phyloP scores from a whole-genome alignment of 2,329 filamentous ascomycete species.

The Domatiomyces globalis region DNA sequence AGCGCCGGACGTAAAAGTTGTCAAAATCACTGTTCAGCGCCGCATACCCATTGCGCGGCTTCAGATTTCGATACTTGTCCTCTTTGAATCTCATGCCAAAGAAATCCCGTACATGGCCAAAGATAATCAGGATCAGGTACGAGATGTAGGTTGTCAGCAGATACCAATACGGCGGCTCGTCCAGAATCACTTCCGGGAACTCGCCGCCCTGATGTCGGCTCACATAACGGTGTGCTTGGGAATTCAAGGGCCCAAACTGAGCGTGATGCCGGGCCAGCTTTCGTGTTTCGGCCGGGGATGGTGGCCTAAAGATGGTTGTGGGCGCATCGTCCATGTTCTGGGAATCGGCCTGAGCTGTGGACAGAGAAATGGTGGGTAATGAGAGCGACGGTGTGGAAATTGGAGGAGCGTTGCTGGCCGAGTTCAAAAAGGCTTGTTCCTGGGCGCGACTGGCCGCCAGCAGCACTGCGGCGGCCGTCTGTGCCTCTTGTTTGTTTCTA shows the following conservation, averaged over 20 bases:
- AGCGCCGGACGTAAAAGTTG: slow-evolving; percentile 85
- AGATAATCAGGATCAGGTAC: slow-evolving; percentile 88
- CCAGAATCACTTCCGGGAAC: slow-evolving; percentile 71
- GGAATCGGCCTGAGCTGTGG: slow-evolving; percentile 66
- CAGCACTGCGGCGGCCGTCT: slow-evolving; percentile 43
- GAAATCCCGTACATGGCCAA: slow-evolving; percentile 91
- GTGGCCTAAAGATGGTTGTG: slow-evolving; percentile 75
- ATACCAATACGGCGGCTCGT: slow-evolving; percentile 94
- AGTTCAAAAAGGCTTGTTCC: slow-evolving; percentile 48
- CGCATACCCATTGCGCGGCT: slow-evolving; percentile 75
- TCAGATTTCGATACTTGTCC: slow-evolving; percentile 72
- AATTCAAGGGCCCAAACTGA: slow-evolving; percentile 76
- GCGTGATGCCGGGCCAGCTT: slow-evolving; percentile 65
- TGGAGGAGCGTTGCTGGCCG: slow-evolving; percentile 36
- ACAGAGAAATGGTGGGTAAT: slow-evolving; percentile 81
- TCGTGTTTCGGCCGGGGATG: slow-evolving; percentile 67
- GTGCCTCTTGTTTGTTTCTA: slow-evolving; percentile 52
- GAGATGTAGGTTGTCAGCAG: slow-evolving; percentile 96
- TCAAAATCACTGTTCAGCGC: slow-evolving; percentile 97
- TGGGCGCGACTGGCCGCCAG: slow-evolving; percentile 50
- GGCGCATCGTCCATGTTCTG: slow-evolving; percentile 57
- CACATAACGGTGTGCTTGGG: slow-evolving; percentile 70
- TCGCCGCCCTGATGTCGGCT: slow-evolving; percentile 73
- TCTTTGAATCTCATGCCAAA: slow-evolving; percentile 92
- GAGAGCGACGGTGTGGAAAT: slow-evolving; percentile 61